Evolutionary conservation across 2,329 filamentous ascomycete species (phyloP), one percentile per base, ranked within the genome.

Genomic region (Scortechinia acanthostroma): DNA sequence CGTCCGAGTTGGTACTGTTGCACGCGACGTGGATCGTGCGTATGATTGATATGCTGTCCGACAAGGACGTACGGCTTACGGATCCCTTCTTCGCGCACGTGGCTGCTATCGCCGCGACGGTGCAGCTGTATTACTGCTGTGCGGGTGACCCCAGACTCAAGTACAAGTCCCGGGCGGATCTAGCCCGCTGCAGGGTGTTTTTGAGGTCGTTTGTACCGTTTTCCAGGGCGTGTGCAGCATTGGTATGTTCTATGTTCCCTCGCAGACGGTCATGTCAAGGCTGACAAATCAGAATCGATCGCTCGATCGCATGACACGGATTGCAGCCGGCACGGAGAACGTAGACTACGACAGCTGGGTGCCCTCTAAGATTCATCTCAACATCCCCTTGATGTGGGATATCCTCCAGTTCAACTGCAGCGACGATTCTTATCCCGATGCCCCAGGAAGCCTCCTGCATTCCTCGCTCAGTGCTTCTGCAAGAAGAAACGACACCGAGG

Each of bases 1-100:
- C 71, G 0, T 74, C 70, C 0, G 73, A 76, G 50, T 54, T 73
- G 13, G 73, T 71, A 0, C 54, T 76, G 1, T 55, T 75, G 2
- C 73, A 76, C 42, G 65, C 69, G 2, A 76, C 73, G 0, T 76
- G 73, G 73, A 67, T 75, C 33, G 70, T 72, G 14, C 65, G 73
- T 3, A 66, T 76, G 55, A 73, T 76, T 28, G 71, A 74, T 42
- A 74, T 76, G 72, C 66, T 73, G 1, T 58, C 68, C 1, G 70
- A 74, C 45, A 74, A 73, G 55, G 64, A 69, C 44, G 58, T 74
- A 6, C 62, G 62, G 3, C 57, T 76, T 4, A 65, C 65, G 2
- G 72, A 76, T 50, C 72, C 72, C 0, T 76, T 74, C 52, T 71
- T 76, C 23, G 71, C 68, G 0, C 71, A 76, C 37, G 65, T 64